Evolutionary conservation across 805 yeast genomes (phyloP).

Genomic region (Myxozyma lipomycoides): DNA sequence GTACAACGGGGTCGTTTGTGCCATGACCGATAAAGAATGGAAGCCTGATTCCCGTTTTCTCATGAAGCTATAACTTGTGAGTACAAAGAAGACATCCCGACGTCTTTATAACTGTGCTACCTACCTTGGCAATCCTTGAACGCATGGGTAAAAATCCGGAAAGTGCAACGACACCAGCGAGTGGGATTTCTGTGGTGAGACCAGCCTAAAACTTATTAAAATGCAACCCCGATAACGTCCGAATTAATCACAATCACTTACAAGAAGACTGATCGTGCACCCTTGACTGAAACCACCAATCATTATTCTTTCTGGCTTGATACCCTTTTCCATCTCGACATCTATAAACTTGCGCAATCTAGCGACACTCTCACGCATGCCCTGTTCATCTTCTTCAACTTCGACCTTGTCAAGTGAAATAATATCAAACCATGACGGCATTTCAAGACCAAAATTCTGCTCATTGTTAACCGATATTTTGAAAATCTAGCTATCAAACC

Average conservation of each 20-base stretch:
- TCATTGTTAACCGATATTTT: background rate
- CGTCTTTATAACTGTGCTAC: slow-evolving; percentile 3
- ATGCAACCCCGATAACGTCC: background rate
- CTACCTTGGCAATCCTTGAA: slow-evolving; percentile 27
- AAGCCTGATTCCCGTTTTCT: slow-evolving; percentile 52
- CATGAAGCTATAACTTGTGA: slow-evolving; percentile 14
- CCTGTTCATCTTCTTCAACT: slow-evolving; percentile 38
- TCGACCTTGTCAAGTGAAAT: slow-evolving; percentile 32
- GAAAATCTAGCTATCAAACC: background rate
- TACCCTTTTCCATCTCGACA: slow-evolving; percentile 37
- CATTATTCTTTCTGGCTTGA: slow-evolving; percentile 53
- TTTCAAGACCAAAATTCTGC: slow-evolving; percentile 54
- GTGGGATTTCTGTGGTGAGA: slow-evolving; percentile 51
- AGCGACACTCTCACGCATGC: slow-evolving; percentile 38
- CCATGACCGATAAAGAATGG: slow-evolving; percentile 92
- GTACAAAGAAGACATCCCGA: background rate
- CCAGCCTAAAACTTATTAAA: slow-evolving; percentile 43
- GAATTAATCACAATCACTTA: slow-evolving; percentile 16
- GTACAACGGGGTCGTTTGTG: slow-evolving; percentile 63
- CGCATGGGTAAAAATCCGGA: slow-evolving; percentile 63
- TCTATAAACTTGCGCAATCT: slow-evolving; percentile 34
- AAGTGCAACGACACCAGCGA: slow-evolving; percentile 74
- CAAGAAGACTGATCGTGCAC: slow-evolving; percentile 69
- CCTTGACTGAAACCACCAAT: slow-evolving; percentile 97
- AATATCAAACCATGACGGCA: slow-evolving; percentile 76